These are phyloP conservation scores for Panicum virgatum DNA, from an alignment of 202 grass and related monocot genomes.

Conservation along the genomic window DNA sequence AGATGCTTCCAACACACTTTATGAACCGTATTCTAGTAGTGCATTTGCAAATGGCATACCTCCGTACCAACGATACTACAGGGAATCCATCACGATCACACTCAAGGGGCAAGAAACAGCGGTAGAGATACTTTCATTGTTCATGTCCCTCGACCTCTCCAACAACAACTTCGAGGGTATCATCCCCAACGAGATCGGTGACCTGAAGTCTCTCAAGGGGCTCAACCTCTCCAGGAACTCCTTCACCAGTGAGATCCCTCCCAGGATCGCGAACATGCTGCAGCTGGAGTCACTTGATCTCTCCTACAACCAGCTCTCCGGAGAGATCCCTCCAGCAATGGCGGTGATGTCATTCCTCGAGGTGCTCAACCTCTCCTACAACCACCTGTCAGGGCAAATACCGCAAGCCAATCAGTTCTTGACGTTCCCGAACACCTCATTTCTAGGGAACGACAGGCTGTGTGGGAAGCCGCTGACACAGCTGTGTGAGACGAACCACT, in stretches of 20 bases:
- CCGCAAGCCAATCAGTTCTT: constrained; percentile 32
- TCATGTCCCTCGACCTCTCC: constrained; percentile 52
- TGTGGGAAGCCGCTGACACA: constrained; percentile 37
- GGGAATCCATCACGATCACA: constrained; percentile 31
- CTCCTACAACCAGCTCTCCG: constrained; percentile 52
- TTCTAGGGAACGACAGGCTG: constrained; percentile 41
- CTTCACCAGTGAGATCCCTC: constrained; percentile 42
- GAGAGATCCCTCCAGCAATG: constrained; percentile 44
- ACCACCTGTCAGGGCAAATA: constrained; percentile 43
- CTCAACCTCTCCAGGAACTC: constrained; percentile 51
- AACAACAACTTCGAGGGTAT: constrained; percentile 42
- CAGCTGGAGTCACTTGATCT: constrained; percentile 64
- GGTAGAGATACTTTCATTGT: constrained; percentile 42
- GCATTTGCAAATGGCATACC: no score
- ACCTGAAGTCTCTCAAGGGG: constrained; percentile 46
- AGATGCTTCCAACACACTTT: no score
- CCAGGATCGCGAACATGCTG: constrained; percentile 25
- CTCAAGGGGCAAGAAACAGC: constrained; percentile 38
- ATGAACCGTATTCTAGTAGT: no score
- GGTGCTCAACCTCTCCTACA: constrained; percentile 56
- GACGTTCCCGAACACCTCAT: constrained; percentile 43
- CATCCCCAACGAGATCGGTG: constrained; percentile 42
- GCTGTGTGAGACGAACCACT: background rate
- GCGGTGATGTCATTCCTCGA: constrained; percentile 46
- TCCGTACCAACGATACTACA: background rate